These are phyloP conservation scores for Eucalyptus curtisii DNA, from an alignment of 345 rosid genomes.

Conservation along the genomic window DNA sequence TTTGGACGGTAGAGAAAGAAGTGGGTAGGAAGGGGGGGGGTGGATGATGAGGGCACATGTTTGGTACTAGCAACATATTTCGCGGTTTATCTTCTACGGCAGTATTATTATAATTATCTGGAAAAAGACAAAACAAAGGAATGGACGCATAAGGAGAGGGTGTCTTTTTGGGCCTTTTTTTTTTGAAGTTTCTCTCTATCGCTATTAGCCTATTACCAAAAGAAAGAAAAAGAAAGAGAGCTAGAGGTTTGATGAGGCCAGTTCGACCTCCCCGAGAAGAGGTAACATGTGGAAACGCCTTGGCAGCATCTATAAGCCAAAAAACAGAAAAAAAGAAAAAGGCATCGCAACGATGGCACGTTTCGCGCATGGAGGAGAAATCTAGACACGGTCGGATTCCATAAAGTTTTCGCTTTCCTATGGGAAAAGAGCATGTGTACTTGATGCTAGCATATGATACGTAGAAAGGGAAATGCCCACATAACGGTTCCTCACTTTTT, in stretches of 20 bases:
- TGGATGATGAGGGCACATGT: neutral
- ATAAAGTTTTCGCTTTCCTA: neutral
- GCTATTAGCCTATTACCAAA: neutral
- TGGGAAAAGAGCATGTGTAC: neutral
- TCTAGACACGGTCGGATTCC: neutral
- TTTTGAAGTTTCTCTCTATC: neutral
- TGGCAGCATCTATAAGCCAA: neutral
- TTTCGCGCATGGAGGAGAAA: neutral
- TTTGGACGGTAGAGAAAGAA: neutral
- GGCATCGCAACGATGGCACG: neutral
- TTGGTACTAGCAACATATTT: neutral
- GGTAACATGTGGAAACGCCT: neutral
- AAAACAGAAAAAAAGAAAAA: neutral
- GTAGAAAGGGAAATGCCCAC: neutral
- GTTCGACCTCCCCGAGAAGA: neutral
- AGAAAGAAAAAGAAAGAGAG: neutral
- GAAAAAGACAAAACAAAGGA: neutral
- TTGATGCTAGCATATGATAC: neutral
- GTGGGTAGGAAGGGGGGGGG: neutral
- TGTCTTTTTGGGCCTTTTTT: neutral
- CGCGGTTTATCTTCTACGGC: neutral
- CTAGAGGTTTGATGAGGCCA: neutral
- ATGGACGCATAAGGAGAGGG: neutral
- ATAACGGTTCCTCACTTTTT: neutral
- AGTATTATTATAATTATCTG: neutral